Base-by-base conservation (phyloP, 495 filamentous ascomycete genomes). In the Penicillium diatomitis region DNA sequence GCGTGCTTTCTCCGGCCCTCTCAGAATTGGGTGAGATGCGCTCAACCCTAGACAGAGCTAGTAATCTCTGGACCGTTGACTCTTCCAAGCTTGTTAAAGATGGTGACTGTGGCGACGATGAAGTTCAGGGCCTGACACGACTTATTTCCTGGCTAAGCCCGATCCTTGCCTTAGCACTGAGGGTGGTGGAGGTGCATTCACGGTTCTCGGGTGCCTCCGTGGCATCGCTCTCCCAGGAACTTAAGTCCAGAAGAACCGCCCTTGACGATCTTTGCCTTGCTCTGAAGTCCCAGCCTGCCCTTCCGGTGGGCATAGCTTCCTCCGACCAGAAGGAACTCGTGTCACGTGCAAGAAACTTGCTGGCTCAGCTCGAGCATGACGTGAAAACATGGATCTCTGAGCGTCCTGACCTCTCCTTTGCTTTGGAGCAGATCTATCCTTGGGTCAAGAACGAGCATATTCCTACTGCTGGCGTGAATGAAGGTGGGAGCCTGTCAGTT, bases 321-420 rank as follows among this genome's bases (percentile, higher is more conserved):
- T 54, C 63, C 3, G 45, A 57, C 3, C 70, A 71, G 49, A 57
- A 66, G 5, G 55, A 67, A 27, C 58, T 79, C 9, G 54, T 79
- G 11, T 60, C 61, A 0, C 66, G 78, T 6, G 67, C 82, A 9
- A 61, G 65, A 11, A 49, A 48, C 20, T 65, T 68, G 5, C 58
- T 86, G 34, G 47, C 55, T 1, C 54, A 64, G 36, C 62, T 90
- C 10, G 63, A 58, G 6, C 36, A 32, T 4, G 67, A 75, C 9
- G 45, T 89, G 20, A 47, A 54, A 6, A 59, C 57, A 8, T 67
- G 75, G 54, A 61, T 58, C 4, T 55, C 70, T 39, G 50, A 69
- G 12, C 72, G 78, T 8, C 79, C 82, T 5, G 77, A 79, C 30
- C 61, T 88, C n/a, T 69, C 71, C 4, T 88, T 85, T 54, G 65